Base-by-base conservation (phyloP, 352 stramenopile genomes). In the Pythium sp. region DNA sequence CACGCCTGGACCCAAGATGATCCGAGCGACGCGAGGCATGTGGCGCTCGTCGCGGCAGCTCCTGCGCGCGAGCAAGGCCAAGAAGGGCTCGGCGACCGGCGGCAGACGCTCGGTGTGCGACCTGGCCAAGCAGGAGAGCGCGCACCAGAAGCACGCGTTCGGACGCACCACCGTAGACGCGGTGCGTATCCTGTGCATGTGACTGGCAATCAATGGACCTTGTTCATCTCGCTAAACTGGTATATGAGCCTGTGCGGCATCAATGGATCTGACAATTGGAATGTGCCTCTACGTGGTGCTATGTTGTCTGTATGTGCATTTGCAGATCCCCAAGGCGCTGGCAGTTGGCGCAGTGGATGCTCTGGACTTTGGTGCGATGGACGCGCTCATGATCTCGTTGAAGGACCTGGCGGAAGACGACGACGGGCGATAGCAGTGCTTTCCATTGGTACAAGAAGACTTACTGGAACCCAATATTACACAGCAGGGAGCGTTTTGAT, bases 401-500 rank as follows among this genome's bases (percentile, higher is more conserved):
- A 80, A 79, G 55, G 67, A 71, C 18, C 66, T 92, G 41, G 68
- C 70, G 12, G 84, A 91, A 32, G 84, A 91, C 67, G 84, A 92
- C 58, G 84, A 92, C 59, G 84, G 84, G 20, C 84, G 84, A 92
- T 92, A 90, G 77, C 54, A 55, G 80, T 69, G 63, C 60, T 24
- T 51, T 51, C 14, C 2, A 47, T 14, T 12, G 12, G 6, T n/a
- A n/a, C 7, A 24, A 51, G 43, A 24, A 24, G 18, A 51, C 43
- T 22, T 24, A 24, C 43, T n/a, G 15, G 43, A 49, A n/a, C 14
- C 6, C 18, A 22, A 22, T 49, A 11, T 20, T 18, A n/a, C 43
- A 20, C 8, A 22, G 18, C 18, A 22, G 18, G 8, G 11, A 11
- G 43, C 5, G 11, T 8, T 22, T 49, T 20, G 43, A 49, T 49